A percentile compares a stretch with the other conserved stretches of the same genome.
Conservation (phyloP, 495 filamentous ascomycete species). For the Sporormia fimetaria region DNA sequence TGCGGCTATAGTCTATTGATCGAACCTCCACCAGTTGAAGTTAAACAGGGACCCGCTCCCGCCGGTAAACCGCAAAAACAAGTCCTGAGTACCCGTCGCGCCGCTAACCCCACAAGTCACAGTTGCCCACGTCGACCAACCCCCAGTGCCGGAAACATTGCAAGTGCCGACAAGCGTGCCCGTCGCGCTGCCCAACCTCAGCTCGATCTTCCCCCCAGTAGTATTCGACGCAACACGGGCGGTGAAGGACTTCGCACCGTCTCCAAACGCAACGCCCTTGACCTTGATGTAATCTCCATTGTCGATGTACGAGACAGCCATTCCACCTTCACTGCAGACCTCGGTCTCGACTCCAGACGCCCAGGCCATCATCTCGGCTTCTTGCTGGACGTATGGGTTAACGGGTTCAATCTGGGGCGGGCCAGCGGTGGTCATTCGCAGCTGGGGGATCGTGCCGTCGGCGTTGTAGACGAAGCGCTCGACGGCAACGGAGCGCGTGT, state of each 20-base stretch:
- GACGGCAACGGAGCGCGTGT: background rate
- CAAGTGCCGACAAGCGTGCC: background rate
- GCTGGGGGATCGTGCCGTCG: background rate
- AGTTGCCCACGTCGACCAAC: background rate
- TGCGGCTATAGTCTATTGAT: too few relatives aligned
- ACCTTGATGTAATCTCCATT: conserved; percentile 3
- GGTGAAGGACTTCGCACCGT: background rate
- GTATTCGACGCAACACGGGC: background rate
- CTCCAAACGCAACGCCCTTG: background rate
- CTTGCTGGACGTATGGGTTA: background rate
- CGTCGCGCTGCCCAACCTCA: background rate
- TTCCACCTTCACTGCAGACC: background rate
- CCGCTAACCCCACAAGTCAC: background rate
- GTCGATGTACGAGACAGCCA: background rate
- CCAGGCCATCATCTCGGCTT: background rate
- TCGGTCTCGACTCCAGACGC: background rate
- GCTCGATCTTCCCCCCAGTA: conserved; percentile 1
- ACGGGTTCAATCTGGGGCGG: background rate
- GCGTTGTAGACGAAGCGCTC: background rate
- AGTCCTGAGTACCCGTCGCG: background rate
- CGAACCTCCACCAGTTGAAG: background rate
- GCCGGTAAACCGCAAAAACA: background rate
- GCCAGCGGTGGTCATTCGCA: background rate
- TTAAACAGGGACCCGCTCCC: background rate
- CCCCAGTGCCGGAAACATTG: background rate